Conservation (phyloP, 2,329 filamentous ascomycete genomes). For the Diaporthe helianthi region DNA sequence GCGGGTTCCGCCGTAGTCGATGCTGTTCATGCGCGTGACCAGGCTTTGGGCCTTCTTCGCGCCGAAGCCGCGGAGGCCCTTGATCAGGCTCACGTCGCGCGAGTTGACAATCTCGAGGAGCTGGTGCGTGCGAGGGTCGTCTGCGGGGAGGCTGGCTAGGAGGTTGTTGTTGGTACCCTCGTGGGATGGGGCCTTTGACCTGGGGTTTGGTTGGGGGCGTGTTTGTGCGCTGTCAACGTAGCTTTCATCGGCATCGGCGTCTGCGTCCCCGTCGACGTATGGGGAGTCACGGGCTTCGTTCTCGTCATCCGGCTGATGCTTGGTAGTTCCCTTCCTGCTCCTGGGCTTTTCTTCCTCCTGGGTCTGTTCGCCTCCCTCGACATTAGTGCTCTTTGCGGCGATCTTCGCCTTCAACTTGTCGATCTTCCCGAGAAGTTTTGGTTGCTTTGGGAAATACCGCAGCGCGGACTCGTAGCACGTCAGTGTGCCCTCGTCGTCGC, state of each 20-base stretch:
- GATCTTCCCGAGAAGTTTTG: slow-evolving; percentile 77
- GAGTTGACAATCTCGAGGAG: slow-evolving; percentile 78
- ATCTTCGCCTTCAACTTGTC: slow-evolving; percentile 65
- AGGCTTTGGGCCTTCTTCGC: slow-evolving; percentile 72
- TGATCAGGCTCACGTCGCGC: slow-evolving; percentile 70
- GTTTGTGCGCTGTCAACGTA: slow-evolving; percentile 38
- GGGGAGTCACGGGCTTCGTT: slow-evolving; percentile 48
- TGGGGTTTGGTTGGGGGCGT: slow-evolving; percentile 20
- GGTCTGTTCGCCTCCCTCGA: not conserved
- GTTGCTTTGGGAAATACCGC: slow-evolving; percentile 85
- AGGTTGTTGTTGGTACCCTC: slow-evolving; percentile 34
- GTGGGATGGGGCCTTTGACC: slow-evolving; percentile 29
- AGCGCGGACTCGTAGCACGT: slow-evolving; percentile 86
- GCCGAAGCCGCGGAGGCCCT: slow-evolving; percentile 72
- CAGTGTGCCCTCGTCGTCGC: slow-evolving; percentile 79
- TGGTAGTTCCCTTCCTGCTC: slow-evolving; percentile 41
- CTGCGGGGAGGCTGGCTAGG: slow-evolving; percentile 44
- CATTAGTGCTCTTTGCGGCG: slow-evolving; percentile 37
- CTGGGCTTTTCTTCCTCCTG: not conserved
- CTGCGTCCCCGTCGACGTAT: slow-evolving; percentile 50
- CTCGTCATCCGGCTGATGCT: slow-evolving; percentile 41
- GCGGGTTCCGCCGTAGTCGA: slow-evolving; percentile 46
- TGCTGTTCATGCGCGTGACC: slow-evolving; percentile 60
- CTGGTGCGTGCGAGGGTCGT: slow-evolving; percentile 62
- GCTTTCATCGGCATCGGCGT: slow-evolving; percentile 50